Percentiles rank a stretch among this genome's conserved stretches.
phyloP scores from a whole-genome alignment of 2,329 filamentous ascomycete species.

The Hymenoscyphus occultus region DNA sequence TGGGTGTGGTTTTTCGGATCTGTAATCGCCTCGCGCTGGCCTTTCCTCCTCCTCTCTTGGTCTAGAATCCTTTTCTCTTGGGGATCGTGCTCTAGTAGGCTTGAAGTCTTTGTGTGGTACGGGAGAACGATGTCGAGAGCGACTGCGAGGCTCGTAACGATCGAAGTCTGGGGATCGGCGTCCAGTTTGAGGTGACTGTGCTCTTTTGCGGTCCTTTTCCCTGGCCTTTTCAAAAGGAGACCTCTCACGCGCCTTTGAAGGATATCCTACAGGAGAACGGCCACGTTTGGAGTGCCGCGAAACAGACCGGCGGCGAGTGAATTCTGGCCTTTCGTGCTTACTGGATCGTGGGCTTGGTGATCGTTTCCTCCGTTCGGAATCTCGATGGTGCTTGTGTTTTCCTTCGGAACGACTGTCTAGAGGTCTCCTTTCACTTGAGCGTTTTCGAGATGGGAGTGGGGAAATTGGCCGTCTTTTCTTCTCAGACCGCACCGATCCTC shows the following conservation, averaged over 20 bases:
- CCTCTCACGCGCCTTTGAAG: slow-evolving; percentile 24
- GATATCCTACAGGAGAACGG: slow-evolving; percentile 23
- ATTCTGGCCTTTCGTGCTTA: slow-evolving; percentile 22
- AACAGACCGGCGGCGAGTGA: slow-evolving; percentile 23
- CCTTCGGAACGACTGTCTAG: slow-evolving; percentile 24
- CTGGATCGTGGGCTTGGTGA: slow-evolving; percentile 28
- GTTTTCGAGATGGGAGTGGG: slow-evolving; percentile 30
- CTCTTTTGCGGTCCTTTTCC: slow-evolving; percentile 26
- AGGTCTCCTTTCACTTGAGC: slow-evolving; percentile 29
- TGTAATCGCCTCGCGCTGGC: slow-evolving; percentile 27
- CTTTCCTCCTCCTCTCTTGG: background rate
- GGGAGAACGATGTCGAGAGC: slow-evolving; percentile 32
- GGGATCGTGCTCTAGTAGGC: slow-evolving; percentile 26
- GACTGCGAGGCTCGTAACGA: slow-evolving; percentile 31
- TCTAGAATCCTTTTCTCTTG: slow-evolving; percentile 24
- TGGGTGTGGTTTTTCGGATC: slow-evolving; percentile 21
- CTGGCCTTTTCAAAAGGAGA: slow-evolving; percentile 25
- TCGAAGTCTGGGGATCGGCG: slow-evolving; percentile 32
- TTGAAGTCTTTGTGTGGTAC: slow-evolving; percentile 29
- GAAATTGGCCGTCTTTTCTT: slow-evolving; percentile 31
- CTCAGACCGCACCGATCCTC: slow-evolving; percentile 27
- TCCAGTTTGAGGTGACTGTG: slow-evolving; percentile 22
- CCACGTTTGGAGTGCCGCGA: slow-evolving; percentile 22
- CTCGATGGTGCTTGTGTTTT: slow-evolving; percentile 29
- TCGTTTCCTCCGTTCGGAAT: slow-evolving; percentile 32